Base-by-base conservation (phyloP, 345 rosid species). In the Melastoma malabathricum region DNA sequence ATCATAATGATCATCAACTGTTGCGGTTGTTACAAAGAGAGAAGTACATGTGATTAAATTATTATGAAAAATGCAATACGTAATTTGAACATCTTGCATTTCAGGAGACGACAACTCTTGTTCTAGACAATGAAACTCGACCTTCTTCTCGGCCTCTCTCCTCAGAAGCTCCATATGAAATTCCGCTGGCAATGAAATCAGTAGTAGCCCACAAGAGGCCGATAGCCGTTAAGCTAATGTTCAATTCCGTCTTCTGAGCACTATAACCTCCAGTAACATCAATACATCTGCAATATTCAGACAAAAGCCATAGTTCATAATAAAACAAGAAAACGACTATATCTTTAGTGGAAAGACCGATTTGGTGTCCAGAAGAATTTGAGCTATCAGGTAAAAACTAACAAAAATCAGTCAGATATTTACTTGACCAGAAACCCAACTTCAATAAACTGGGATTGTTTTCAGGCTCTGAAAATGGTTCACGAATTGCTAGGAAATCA, bases 241-340 rank as follows among this genome's bases (percentile, higher is more conserved):
- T 92, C 64, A 87, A 66, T 72, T 87, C 97, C 23, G 90, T 75
- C 72, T 80, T 82, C 65, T 92, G 98, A 63, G 81, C 75, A 77
- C 97, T 78, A 63, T 92, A 92, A 38, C 96, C 98, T 73, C 98
- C 97, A 65, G 90, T 84, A 50, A 92, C 98, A 67, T 92, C 95
- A 43, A 87, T 75, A 72, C 97, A 87, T 71, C 98, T 90, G 86
- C 64, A 75, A 58, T 57, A 48, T 44, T 54, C 57, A 58, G 39
- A 48, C 12, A 18, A 51, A 44, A 45, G 49, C 34, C 29, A 22
- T 23, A 54, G 17, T n/a, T n/a, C n/a, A 54, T 17, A 43, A 13
- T 18, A 27, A 43, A 54, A 44, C 2, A 54, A 18, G 44, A 54
- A 46, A 41, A 43, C 25, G 22, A 27, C 15, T 15, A 5, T n/a